Evolutionary conservation across 768 basidiomycete species (phyloP), one percentile per base, ranked within the genome.

Genomic region (Naganishia randhawae): DNA sequence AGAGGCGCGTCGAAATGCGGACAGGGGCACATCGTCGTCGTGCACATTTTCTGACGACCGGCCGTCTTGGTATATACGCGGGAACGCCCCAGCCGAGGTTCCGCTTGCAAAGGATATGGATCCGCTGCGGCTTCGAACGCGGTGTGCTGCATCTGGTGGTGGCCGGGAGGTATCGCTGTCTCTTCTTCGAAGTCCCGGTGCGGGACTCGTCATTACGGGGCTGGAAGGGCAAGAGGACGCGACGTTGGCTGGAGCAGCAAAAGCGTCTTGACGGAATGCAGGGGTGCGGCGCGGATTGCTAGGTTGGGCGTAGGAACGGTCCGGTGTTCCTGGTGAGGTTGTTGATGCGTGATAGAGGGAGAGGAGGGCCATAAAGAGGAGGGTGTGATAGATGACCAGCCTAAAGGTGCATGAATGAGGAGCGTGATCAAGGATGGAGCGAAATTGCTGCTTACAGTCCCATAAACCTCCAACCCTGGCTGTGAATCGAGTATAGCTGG

Each of bases 261-360:
- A n/a, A n/a, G n/a, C n/a, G n/a, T n/a, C n/a, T n/a, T n/a, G n/a
- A n/a, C n/a, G n/a, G n/a, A n/a, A n/a, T n/a, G n/a, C n/a, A n/a
- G n/a, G n/a, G n/a, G n/a, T n/a, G n/a, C n/a, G n/a, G n/a, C n/a
- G n/a, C n/a, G n/a, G n/a, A n/a, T n/a, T 37, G 32, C 22, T 51
- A n/a, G 55, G 27, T 37, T 62, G 33, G 2, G 57, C 48, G 37
- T 69, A 64, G 2, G 33, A 10, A 4, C n/a, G 31, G n/a, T 50
- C 37, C 13, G 69, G 69, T n/a, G 63, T 48, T 5, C 73, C 74
- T 19, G 77, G 73, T 0, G 65, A 65, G n/a, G 73, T 67, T 37
- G 51, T 70, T 0, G 77, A 70, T 3, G 76, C 72, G n/a, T 68
- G 67, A 45, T 72, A 63, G 0, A 79, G 71, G 0, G 74, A 75